phyloP scores from a whole-genome alignment of 352 stramenopile genomes.

The Globisporangium acanthophoron region DNA sequence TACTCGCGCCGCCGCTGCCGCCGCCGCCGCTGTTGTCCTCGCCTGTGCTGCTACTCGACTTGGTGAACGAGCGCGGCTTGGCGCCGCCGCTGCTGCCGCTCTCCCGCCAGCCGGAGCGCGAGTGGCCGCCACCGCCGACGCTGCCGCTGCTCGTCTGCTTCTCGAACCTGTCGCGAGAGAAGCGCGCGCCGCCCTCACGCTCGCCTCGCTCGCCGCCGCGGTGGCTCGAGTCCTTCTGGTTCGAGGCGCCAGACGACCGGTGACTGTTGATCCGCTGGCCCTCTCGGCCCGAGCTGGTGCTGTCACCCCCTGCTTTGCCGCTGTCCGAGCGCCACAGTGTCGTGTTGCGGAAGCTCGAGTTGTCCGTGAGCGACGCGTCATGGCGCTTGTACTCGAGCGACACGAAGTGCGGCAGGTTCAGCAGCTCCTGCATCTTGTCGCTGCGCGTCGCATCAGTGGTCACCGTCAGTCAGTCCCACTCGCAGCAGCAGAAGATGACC shows the following conservation, averaged over 20 bases:
- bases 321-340: conserved; percentile 60
- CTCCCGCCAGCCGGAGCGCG: conserved; percentile 52
- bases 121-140: conserved; percentile 10
- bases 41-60: conserved; percentile 21
- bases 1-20: conserved; percentile 15
- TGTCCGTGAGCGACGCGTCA: conserved; percentile 80
- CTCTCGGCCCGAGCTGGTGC: conserved; percentile 40
- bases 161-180: conserved; percentile 40
- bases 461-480: too few relatives aligned
- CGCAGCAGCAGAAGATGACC: too few relatives aligned
- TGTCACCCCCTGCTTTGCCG: conserved; percentile 30
- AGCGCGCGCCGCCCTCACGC: conserved; percentile 28
- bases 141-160: conserved; percentile 15
- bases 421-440: conserved; percentile 85
- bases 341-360: conserved; percentile 75
- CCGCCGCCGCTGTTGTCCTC: conserved; percentile 19
- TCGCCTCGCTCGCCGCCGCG: conserved; percentile 12
- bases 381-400: conserved; percentile 91
- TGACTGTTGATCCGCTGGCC: conserved; percentile 11
- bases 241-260: conserved; percentile 11
- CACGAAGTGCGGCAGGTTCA: conserved; percentile 90
- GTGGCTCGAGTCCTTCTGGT: conserved; percentile 13
- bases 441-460: conserved; percentile 15
- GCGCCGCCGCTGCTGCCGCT: conserved; percentile 25
- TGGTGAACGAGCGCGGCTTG: conserved; percentile 36